Evolutionary conservation across 1,139 yeast species (phyloP), one percentile per base, ranked within the genome.

Genomic region (Saccharomyces hybrid): DNA sequence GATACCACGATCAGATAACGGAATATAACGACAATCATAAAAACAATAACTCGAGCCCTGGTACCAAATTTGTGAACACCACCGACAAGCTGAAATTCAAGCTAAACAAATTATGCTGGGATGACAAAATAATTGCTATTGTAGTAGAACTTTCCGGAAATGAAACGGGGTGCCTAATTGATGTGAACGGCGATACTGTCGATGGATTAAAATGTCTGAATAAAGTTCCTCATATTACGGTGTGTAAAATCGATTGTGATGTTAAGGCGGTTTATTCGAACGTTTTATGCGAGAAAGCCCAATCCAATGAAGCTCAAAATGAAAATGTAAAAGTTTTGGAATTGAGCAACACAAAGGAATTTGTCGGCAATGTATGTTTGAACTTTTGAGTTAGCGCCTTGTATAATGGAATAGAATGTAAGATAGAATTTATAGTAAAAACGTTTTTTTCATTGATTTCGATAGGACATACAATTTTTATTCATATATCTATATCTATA

Each of bases 201-300:
- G 29, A 69, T 1, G 58, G 65, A 0, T 61, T 77, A 7, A 64
- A 56, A 4, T 72, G 71, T 51, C 71, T 78, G 1, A 87, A 83
- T 63, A 66, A 69, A 51, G 66, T 68, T 57, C 78, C 86, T 0
- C 99, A 93, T 68, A 79, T 91, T 31, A 91, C 99, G 0, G 65
- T 91, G 7, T 96, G 95, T 0, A 80, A 89, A 0, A 68, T 74
- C 3, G 64, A 73, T 3, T 71, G 73, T 0, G 75, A 75, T 0
- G 75, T 80, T 4, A 75, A 71, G 54, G 84, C 96, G 0, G 66
- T 71, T 27, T 78, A 79, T 55, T 76, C 86, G 1, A 80, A 81
- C 55, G 62, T 60, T 1, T 63, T 83, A n/a, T 66, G 69, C 46
- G 47, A 54, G n/a, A 60, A 44, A 53, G 58, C 38, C 27, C 46